These are phyloP conservation scores for Panicum virgatum DNA, from an alignment of 202 grass and related monocot genomes.

Conservation along the genomic window DNA sequence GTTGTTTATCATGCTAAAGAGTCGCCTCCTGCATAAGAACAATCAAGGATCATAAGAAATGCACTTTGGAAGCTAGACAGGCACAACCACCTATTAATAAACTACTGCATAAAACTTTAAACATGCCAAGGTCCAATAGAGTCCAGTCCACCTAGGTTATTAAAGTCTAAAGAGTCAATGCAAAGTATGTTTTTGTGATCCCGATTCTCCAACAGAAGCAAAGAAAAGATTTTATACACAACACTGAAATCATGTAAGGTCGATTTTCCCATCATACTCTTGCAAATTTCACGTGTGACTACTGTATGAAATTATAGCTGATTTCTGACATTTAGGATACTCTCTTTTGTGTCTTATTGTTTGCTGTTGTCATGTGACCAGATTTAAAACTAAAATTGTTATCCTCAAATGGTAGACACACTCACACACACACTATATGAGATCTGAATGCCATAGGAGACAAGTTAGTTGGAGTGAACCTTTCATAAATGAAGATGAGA, in stretches of 20 bases:
- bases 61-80: background rate
- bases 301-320: background rate
- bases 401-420: background rate
- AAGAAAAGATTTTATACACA: background rate
- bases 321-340: background rate
- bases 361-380: background rate
- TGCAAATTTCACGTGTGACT: background rate
- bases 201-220: background rate
- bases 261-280: background rate
- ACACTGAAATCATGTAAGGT: background rate
- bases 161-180: background rate
- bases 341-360: background rate
- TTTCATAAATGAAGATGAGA: slow-evolving; percentile 2
- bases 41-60: slow-evolving; percentile 22
- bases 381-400: background rate
- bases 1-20: slow-evolving; percentile 96
- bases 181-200: background rate
- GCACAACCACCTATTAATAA: background rate
- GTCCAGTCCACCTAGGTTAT: background rate
- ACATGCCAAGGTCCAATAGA: background rate
- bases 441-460: background rate
- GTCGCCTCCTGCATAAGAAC: slow-evolving; percentile 60
- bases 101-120: background rate
- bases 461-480: background rate
- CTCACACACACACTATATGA: background rate